Evolutionary conservation across 2,329 filamentous ascomycete genomes (phyloP).

Genomic region (Nemania serpens): DNA sequence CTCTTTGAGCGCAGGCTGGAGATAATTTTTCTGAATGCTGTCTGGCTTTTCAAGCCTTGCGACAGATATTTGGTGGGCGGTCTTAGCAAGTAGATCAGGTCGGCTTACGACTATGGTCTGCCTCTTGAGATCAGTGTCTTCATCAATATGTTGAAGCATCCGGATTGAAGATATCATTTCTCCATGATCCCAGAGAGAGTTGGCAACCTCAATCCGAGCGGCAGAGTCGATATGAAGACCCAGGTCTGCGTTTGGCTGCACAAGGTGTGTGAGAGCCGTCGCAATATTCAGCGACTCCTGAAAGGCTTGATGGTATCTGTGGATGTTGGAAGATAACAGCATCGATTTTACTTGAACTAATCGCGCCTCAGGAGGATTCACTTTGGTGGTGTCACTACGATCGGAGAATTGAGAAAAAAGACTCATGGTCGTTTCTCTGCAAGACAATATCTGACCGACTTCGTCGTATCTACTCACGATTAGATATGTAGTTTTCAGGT

Average conservation of each 20-base stretch:
- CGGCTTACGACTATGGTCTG: constrained; percentile 75
- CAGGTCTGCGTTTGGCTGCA: constrained; percentile 69
- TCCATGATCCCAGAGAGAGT: constrained; percentile 91
- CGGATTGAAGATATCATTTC: constrained; percentile 87
- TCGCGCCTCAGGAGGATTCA: constrained; percentile 67
- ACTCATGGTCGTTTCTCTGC: constrained; percentile 80
- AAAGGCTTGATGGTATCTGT: constrained; percentile 77
- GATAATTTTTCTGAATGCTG: constrained; percentile 83
- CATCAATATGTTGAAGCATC: constrained; percentile 78
- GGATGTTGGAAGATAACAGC: constrained; percentile 73
- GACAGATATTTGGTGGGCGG: constrained; percentile 86
- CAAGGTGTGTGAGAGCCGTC: constrained; percentile 79
- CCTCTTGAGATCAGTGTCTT: constrained; percentile 63
- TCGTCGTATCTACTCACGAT: constrained; percentile 66
- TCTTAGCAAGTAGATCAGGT: constrained; percentile 81
- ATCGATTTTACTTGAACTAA: constrained; percentile 78
- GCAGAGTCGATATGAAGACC: constrained; percentile 78
- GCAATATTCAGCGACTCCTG: constrained; percentile 88
- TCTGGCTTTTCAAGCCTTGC: constrained; percentile 91
- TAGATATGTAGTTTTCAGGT: constrained; percentile 24
- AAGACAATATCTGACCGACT: constrained; percentile 79
- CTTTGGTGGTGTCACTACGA: constrained; percentile 63
- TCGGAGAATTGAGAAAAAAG: constrained; percentile 73
- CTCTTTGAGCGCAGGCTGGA: constrained; percentile 82
- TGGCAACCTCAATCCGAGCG: constrained; percentile 81